A percentile compares a stretch with the other conserved stretches of the same genome.
Conservation (phyloP, 352 stramenopile species). For the Pythium oligandrum region DNA sequence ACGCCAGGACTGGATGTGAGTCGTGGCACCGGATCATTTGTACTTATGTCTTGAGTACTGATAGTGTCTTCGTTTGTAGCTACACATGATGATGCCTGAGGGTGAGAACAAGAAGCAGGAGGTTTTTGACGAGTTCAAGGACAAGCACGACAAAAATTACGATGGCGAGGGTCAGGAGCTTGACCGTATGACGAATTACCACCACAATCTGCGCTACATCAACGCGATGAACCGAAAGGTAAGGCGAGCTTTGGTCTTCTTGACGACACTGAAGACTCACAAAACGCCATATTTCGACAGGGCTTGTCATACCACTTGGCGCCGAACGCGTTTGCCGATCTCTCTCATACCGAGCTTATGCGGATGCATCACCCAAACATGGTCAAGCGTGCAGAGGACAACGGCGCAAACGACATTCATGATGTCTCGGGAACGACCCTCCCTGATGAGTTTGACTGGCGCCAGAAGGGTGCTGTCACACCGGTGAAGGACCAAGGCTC, state of each 20-base stretch:
- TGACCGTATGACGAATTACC: conserved; percentile 59
- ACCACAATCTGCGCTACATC: conserved; percentile 83
- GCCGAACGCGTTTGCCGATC: conserved; percentile 82
- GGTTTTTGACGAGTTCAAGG: conserved; percentile 67
- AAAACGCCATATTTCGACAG: conserved; percentile 15
- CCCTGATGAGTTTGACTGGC: conserved; percentile 84
- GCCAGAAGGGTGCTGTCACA: conserved; percentile 79
- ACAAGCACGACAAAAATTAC: conserved; percentile 57
- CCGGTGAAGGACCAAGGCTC: conserved; percentile 89
- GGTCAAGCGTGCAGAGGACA: conserved; percentile 54
- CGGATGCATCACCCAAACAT: conserved; percentile 34
- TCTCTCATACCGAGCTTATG: conserved; percentile 65
- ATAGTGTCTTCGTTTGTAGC: conserved; percentile 19
- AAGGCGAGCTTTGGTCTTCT: neutral
- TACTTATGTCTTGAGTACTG: too few relatives aligned
- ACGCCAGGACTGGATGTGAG: conserved; percentile 63
- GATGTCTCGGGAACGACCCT: conserved; percentile 23
- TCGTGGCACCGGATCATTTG: neutral
- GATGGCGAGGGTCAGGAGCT: conserved; percentile 33
- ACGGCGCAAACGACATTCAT: conserved; percentile 50
- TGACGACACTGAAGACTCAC: neutral
- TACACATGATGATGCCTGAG: conserved; percentile 82
- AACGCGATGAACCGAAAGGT: conserved; percentile 83
- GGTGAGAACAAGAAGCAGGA: conserved; percentile 45
- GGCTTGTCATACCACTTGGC: conserved; percentile 71